Conservation (phyloP, 345 rosid genomes). For the Brassica incana region DNA sequence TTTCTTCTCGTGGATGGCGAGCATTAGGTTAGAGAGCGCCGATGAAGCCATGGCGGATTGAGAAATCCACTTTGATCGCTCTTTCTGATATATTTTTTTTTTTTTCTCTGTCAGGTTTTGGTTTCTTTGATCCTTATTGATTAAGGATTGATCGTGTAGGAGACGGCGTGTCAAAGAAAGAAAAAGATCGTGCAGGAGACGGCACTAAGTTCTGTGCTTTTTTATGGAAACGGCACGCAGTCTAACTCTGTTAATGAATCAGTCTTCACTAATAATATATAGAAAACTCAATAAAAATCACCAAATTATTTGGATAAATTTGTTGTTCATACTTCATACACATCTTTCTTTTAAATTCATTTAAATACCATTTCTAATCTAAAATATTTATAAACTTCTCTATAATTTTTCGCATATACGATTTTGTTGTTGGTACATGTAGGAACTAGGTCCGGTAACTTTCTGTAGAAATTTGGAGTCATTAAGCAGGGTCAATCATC, state of each 20-base stretch:
- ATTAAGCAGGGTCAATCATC: not conserved
- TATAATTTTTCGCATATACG: not conserved
- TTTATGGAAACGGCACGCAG: not conserved
- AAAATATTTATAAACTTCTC: not conserved
- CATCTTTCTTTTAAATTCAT: not conserved
- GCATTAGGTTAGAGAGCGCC: constrained; percentile 73
- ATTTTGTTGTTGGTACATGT: not conserved
- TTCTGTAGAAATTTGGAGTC: not conserved
- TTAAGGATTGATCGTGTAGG: constrained; percentile 15
- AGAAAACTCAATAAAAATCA: not conserved
- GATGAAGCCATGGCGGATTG: constrained; percentile 56
- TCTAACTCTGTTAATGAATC: not conserved
- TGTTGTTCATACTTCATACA: not conserved
- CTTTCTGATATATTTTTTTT: not conserved
- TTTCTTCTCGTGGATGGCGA: constrained; percentile 93
- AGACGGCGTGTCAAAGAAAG: not conserved
- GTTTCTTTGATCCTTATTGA: constrained; percentile 33
- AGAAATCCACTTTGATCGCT: constrained; percentile 13
- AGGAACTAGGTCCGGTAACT: no score
- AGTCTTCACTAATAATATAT: no score
- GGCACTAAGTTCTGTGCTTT: not conserved
- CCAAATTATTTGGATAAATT: not conserved
- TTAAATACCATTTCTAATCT: not conserved
- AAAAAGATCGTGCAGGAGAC: constrained; percentile 6
- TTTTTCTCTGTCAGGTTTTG: not conserved